phyloP scores from a whole-genome alignment of 2,329 filamentous ascomycete genomes.

The Penicillium polonicum region DNA sequence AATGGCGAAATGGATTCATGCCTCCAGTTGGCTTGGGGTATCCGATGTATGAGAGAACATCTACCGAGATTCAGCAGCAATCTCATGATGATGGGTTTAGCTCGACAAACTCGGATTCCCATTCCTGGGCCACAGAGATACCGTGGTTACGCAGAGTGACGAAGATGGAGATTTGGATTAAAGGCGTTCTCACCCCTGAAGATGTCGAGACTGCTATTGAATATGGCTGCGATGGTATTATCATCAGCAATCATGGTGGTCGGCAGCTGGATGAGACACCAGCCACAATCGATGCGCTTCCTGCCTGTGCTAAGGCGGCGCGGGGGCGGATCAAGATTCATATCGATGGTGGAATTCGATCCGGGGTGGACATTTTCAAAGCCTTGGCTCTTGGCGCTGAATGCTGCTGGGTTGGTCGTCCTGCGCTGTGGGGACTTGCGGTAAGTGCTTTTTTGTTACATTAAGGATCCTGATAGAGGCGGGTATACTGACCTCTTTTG shows the following conservation, averaged over 20 bases:
- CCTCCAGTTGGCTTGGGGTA: constrained; percentile 44
- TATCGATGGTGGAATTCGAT: constrained; percentile 37
- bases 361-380: constrained; percentile 40
- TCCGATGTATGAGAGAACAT: constrained; percentile 35
- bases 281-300: constrained; percentile 39
- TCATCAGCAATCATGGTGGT: constrained; percentile 43
- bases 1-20: constrained; percentile 53
- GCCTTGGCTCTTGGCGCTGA: constrained; percentile 38
- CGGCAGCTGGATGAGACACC: constrained; percentile 39
- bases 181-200: constrained; percentile 34
- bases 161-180: constrained; percentile 45
- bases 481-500: constrained; percentile 6
- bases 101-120: constrained; percentile 24
- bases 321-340: constrained; percentile 34
- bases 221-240: constrained; percentile 38
- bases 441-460: constrained; percentile 20
- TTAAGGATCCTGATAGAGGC: background rate
- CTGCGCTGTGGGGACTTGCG: constrained; percentile 37
- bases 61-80: constrained; percentile 23
- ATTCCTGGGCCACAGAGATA: constrained; percentile 50
- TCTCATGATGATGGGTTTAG: constrained; percentile 26
- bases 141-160: constrained; percentile 51
- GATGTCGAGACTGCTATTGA: constrained; percentile 38
- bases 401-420: constrained; percentile 34
- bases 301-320: constrained; percentile 27